Evolutionary conservation across 2,329 filamentous ascomycete genomes (phyloP).

Genomic region (Phaeosphaeria sp.): DNA sequence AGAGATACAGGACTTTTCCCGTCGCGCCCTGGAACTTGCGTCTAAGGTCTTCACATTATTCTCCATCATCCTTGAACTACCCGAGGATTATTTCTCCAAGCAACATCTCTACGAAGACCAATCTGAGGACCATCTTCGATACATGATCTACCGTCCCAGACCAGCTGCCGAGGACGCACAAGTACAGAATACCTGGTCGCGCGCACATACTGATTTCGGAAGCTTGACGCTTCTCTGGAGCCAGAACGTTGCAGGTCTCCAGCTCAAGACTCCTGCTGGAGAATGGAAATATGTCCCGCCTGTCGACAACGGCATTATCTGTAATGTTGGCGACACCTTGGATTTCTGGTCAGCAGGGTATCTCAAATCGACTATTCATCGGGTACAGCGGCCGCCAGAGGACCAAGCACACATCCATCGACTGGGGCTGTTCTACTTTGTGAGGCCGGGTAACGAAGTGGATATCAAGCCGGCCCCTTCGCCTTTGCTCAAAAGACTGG

Average conservation of each 20-base stretch:
- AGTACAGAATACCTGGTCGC: slow-evolving; percentile 52
- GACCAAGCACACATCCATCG: slow-evolving; percentile 48
- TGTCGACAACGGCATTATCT: slow-evolving; percentile 55
- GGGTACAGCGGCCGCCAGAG: slow-evolving; percentile 56
- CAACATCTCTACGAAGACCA: slow-evolving; percentile 45
- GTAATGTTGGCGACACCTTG: slow-evolving; percentile 56
- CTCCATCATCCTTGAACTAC: slow-evolving; percentile 49
- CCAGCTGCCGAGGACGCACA: slow-evolving; percentile 46
- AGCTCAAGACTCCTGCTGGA: slow-evolving; percentile 54
- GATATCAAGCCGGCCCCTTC: slow-evolving; percentile 46
- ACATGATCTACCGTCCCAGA: slow-evolving; percentile 53
- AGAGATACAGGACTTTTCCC: slow-evolving; percentile 39
- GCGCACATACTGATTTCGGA: slow-evolving; percentile 59
- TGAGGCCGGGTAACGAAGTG: slow-evolving; percentile 47
- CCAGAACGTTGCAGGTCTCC: slow-evolving; percentile 56
- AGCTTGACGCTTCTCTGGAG: slow-evolving; percentile 56
- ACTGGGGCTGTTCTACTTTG: slow-evolving; percentile 52
- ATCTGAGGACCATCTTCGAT: slow-evolving; percentile 50
- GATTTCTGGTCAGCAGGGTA: slow-evolving; percentile 51
- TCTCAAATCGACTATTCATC: slow-evolving; percentile 59
- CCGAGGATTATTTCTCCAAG: slow-evolving; percentile 46
- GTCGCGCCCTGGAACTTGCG: slow-evolving; percentile 30
- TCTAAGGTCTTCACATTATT: slow-evolving; percentile 49
- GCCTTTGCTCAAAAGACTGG: slow-evolving; percentile 42
- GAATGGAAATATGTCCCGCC: slow-evolving; percentile 57